Base-by-base conservation (phyloP, 345 rosid species). In the Adansonia digitata region DNA sequence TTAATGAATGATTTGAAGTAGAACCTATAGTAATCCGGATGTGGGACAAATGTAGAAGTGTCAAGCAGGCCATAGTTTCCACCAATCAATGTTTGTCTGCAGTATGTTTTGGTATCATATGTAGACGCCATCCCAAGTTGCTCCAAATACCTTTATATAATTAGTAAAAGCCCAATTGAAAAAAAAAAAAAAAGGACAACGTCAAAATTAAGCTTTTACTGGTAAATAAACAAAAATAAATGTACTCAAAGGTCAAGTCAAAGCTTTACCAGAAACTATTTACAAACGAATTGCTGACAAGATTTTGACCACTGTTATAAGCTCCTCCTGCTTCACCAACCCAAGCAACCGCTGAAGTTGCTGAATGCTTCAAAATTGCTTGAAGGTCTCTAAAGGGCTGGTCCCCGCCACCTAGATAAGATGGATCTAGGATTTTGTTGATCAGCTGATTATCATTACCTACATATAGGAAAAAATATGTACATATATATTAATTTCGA, bases 201-300 rank as follows among this genome's bases (percentile, higher is more conserved):
- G 29, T 49, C 55, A 5, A 18, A 52, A 1, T 5, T 52, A 52
- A 52, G 56, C 56, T 52, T 52, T n/a, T 52, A 52, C 9, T 1
- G 26, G 26, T 52, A n/a, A 52, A 52, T 7, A 7, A 52, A 52
- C 27, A 51, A 53, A 1, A 20, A 9, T 13, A 39, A 40, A 22
- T 55, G 8, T 45, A 10, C 26, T 15, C 22, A n/a, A n/a, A n/a
- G 55, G 55, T 42, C 12, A 42, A 18, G 8, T n/a, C n/a, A n/a
- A 20, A 34, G 59, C 48, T 75, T 85, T 85, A 92, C 94, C 94
- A 89, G 88, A 89, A 89, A 59, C 89, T 82, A 67, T 81, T 59
- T 13, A 29, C 63, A 59, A 59, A 87, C 24, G 94, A 70, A 60
- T 88, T 77, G 17, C 88, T 81, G 37, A 59, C 63, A 59, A 15